Percentiles rank a stretch among this genome's conserved stretches.
Conservation (phyloP, 805 yeast species). For the Torulaspora quercuum region DNA sequence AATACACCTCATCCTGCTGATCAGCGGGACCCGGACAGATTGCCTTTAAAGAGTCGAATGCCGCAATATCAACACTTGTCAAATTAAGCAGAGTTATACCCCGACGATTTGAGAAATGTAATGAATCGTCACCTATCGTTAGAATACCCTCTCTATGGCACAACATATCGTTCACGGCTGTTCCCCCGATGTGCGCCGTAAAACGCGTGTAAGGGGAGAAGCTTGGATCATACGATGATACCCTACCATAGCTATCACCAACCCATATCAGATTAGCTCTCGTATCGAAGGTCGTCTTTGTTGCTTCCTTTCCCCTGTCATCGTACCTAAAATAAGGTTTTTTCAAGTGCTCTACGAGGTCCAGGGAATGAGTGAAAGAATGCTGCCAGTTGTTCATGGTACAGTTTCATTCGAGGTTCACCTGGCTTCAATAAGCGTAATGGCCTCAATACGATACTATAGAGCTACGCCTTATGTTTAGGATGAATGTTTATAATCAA, state of each 20-base stretch:
- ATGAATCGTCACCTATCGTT: constrained; percentile 49
- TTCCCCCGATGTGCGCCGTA: constrained; percentile 44
- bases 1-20: constrained; percentile 43
- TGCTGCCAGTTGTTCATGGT: constrained; percentile 38
- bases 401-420: constrained; percentile 6
- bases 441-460: too few species aligned
- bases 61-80: constrained; percentile 33
- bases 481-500: too few species aligned
- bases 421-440: too few species aligned
- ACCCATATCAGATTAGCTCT: constrained; percentile 80
- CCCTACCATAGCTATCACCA: constrained; percentile 61
- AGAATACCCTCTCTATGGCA: constrained; percentile 57
- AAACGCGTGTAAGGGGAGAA: constrained; percentile 57
- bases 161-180: constrained; percentile 50
- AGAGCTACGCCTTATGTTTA: too few species aligned
- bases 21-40: constrained; percentile 42
- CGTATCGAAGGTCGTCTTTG: constrained; percentile 55
- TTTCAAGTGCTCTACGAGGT: constrained; percentile 31
- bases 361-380: constrained; percentile 31
- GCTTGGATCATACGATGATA: constrained; percentile 45
- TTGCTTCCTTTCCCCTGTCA: constrained; percentile 32
- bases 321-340: constrained; percentile 35
- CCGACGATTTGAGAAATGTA: constrained; percentile 53
- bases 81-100: constrained; percentile 47
- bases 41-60: constrained; percentile 37